phyloP scores from a whole-genome alignment of 305 asterid genomes.

The Caryopteris hybrid region DNA sequence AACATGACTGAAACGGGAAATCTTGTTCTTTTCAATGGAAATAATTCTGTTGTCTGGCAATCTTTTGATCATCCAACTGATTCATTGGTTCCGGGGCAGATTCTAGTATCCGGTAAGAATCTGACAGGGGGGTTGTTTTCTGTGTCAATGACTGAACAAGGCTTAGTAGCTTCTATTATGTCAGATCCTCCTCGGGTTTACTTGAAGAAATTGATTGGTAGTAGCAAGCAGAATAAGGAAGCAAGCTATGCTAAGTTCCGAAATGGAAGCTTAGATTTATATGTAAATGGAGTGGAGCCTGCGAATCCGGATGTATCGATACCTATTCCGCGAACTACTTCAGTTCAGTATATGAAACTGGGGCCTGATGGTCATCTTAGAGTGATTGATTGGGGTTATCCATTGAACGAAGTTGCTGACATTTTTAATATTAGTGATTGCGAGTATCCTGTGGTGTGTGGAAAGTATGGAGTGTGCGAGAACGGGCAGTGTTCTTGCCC shows the following conservation, averaged over 20 bases:
- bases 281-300: neutral
- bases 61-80: conserved; percentile 34
- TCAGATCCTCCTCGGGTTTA: conserved; percentile 32
- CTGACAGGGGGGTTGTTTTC: conserved; percentile 29
- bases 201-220: neutral
- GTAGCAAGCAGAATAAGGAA: conserved; percentile 13
- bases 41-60: conserved; percentile 28
- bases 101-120: conserved; percentile 23
- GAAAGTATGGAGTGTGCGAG: conserved; percentile 37
- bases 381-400: conserved; percentile 26
- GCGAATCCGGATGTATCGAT: neutral
- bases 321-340: neutral
- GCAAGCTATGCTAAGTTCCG: conserved; percentile 22
- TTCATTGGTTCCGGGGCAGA: conserved; percentile 36
- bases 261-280: conserved; percentile 35
- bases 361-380: conserved; percentile 40
- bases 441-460: conserved; percentile 40
- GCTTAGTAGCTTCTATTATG: conserved; percentile 24
- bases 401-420: conserved; percentile 15
- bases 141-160: conserved; percentile 18
- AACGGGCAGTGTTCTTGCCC: conserved; percentile 44
- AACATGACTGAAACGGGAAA: conserved; percentile 37
- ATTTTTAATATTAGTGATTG: conserved; percentile 12
- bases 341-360: conserved; percentile 36
- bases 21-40: conserved; percentile 28